phyloP scores from a whole-genome alignment of 805 yeast species.

The Cyberlindnera bimundalis region DNA sequence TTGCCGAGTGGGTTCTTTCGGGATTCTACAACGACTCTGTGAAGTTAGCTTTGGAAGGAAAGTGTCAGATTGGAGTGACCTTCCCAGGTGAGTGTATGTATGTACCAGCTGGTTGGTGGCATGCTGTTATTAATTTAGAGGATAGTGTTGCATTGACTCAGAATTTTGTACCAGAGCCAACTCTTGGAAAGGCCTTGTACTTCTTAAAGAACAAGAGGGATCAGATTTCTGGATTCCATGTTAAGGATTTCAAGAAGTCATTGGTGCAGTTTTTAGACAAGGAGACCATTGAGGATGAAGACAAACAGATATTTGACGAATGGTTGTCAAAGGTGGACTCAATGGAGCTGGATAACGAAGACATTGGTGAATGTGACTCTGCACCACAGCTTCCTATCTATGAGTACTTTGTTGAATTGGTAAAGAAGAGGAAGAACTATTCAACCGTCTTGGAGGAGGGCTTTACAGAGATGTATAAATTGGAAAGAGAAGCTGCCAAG shows the following conservation, averaged over 20 bases:
- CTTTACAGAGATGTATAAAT: constrained; percentile 30
- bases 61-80: constrained; percentile 67
- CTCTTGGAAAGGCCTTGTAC: constrained; percentile 56
- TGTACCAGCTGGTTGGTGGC: constrained; percentile 99
- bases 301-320: constrained; percentile 22
- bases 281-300: constrained; percentile 14
- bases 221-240: constrained; percentile 80
- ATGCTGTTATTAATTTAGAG: constrained; percentile 79
- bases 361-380: constrained; percentile 52
- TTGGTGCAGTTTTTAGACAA: constrained; percentile 31
- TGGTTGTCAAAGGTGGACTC: constrained; percentile 31
- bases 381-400: constrained; percentile 53
- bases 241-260: constrained; percentile 44
- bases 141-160: constrained; percentile 86
- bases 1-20: constrained; percentile 85
- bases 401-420: constrained; percentile 54
- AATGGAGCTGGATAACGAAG: constrained; percentile 44
- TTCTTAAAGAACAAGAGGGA: constrained; percentile 64
- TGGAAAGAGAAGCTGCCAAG: constrained; percentile 32
- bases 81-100: constrained; percentile 80
- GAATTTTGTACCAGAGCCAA: constrained; percentile 73
- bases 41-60: constrained; percentile 43
- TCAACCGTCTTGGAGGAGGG: constrained; percentile 35
- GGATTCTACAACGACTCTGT: constrained; percentile 76
- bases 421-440: constrained; percentile 38